A percentile compares a stretch with the other conserved stretches of the same genome.
Evolutionary conservation across 257 asterid species (phyloP).

Genomic region (Coffea canephora): DNA sequence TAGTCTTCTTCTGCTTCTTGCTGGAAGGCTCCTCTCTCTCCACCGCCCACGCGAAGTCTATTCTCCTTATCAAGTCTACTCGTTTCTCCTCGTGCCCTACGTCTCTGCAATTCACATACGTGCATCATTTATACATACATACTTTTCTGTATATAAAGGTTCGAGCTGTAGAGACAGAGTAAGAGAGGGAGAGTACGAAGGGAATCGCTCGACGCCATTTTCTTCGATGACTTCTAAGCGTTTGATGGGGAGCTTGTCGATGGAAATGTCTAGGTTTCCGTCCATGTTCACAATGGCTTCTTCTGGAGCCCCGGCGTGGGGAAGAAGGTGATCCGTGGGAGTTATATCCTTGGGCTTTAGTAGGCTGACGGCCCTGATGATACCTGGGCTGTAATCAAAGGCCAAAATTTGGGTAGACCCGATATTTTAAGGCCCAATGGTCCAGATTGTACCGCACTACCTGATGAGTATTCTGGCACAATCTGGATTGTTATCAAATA

Average conservation of each 20-base stretch:
- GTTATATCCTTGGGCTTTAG: too few relatives aligned
- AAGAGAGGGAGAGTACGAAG: constrained; percentile 40
- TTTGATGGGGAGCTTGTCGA: constrained; percentile 86
- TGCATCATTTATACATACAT: neutral
- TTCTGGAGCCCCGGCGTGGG: neutral
- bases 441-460: too few relatives aligned
- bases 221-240: constrained; percentile 71
- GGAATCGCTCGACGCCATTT: constrained; percentile 77
- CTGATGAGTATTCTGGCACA: too few relatives aligned
- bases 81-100: constrained; percentile 80
- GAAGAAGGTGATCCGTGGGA: too few relatives aligned
- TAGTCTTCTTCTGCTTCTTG: constrained; percentile 70
- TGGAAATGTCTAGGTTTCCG: constrained; percentile 58
- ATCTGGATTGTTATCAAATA: too few relatives aligned
- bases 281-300: constrained; percentile 41
- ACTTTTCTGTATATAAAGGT: neutral
- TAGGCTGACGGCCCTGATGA: too few relatives aligned
- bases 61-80: constrained; percentile 68
- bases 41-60: constrained; percentile 91
- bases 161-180: neutral
- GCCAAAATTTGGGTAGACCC: too few relatives aligned
- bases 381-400: too few relatives aligned
- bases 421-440: too few relatives aligned
- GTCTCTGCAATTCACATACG: constrained; percentile 45
- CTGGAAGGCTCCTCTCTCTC: constrained; percentile 80